Base-by-base conservation (phyloP, 2,329 filamentous ascomycete genomes). In the Aspergillus sp. region DNA sequence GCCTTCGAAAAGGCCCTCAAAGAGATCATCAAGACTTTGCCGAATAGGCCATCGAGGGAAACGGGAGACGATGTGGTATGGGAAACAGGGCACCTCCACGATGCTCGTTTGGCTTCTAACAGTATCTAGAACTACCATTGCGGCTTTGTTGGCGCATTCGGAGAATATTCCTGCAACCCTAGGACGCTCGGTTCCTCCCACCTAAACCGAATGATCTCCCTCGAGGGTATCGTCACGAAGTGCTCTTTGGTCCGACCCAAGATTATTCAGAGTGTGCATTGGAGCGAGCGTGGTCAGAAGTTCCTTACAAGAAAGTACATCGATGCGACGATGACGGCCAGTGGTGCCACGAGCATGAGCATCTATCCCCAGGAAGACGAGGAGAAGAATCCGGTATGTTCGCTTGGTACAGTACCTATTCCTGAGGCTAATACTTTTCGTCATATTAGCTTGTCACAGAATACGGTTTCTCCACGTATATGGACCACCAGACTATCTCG, bases 181-280 rank as follows among this genome's bases (percentile, higher is more conserved):
- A 87, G 95, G 67, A 98, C 95, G 0, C 81, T 99, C 30, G 91
- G 91, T 54, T 97, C 94, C 2, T 84, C 87, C 43, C 91, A 96
- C 70, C 85, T 99, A 59, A 99, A 99, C 77, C 89, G 91, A 72
- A 97, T 99, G 93, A 91, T 99, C 13, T 97, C 93, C 3, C 84
- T 99, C 55, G 95, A 99, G 78, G 95, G 95, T 50, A 99, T 99
- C 70, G 95, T 99, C 45, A 99, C 95, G 38, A 91, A 95, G 76
- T 96, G 92, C 79, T 97, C 93, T 23, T 84, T 99, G 19, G 96
- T 99, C 64, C 87, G 96, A 59, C 95, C 95, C 10, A 99, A 99
- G 79, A 88, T 99, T n/a, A 89, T 98, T 63, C 96, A 96, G 80
- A 98, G 95, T 78, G 93, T 99, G 56, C 95, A 99, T 76, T 98